Evolutionary conservation across 2,329 filamentous ascomycete species (phyloP).

Genomic region (Graphilbum fragrans): DNA sequence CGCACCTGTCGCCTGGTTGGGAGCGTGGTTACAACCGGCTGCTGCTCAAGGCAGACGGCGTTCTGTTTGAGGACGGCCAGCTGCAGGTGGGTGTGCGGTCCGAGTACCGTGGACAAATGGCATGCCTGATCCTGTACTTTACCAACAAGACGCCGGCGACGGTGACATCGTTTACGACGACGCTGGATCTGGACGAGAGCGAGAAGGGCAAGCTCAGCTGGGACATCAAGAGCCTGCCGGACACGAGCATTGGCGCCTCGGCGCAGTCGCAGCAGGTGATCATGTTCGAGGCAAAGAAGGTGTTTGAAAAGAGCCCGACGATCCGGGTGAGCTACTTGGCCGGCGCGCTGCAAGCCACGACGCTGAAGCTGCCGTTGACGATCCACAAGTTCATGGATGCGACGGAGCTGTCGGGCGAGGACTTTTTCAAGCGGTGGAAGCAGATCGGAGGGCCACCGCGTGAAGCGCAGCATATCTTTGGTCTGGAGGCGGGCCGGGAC

Average conservation of each 20-base stretch:
- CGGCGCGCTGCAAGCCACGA: conserved; percentile 83
- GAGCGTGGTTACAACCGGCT: conserved; percentile 79
- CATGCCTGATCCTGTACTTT: conserved; percentile 91
- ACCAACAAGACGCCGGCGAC: conserved; percentile 81
- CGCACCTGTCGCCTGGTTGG: conserved; percentile 90
- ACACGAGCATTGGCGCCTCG: conserved; percentile 62
- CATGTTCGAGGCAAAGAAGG: conserved; percentile 77
- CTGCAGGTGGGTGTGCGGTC: conserved; percentile 85
- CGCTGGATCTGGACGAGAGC: conserved; percentile 64
- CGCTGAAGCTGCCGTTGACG: conserved; percentile 75
- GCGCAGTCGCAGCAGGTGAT: conserved; percentile 85
- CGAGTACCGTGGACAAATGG: conserved; percentile 91
- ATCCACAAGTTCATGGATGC: conserved; percentile 97
- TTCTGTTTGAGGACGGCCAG: conserved; percentile 91
- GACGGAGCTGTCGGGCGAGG: conserved; percentile 72
- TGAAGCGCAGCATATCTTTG: conserved; percentile 82
- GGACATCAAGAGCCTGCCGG: conserved; percentile 80
- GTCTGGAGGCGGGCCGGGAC: conserved; percentile 39
- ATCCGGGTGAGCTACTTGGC: conserved; percentile 91
- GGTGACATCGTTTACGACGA: conserved; percentile 88
- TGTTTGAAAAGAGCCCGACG: conserved; percentile 77
- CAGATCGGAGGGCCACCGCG: conserved; percentile 84
- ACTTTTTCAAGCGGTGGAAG: conserved; percentile 99
- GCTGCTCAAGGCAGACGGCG: conserved; percentile 67
- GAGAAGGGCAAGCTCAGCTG: conserved; percentile 60